Evolutionary conservation across 108 stramenopile species (phyloP).

Genomic region (Nitzschia sp.): DNA sequence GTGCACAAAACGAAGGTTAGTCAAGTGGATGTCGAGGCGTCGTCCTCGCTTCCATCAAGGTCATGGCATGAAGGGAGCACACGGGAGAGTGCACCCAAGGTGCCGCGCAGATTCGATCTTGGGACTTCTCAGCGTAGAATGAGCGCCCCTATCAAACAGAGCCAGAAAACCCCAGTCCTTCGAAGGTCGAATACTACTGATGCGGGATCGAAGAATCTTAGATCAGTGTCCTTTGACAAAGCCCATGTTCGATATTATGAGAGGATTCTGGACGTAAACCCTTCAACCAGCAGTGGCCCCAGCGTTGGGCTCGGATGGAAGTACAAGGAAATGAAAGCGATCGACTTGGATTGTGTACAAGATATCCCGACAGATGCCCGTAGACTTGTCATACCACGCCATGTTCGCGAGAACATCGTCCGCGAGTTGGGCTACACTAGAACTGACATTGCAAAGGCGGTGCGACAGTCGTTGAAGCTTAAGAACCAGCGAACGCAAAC

Average conservation of each 20-base stretch:
- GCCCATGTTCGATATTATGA: slow-evolving; percentile 55
- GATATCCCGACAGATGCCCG: not conserved
- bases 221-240: slow-evolving; percentile 35
- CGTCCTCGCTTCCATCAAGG: not conserved
- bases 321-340: slow-evolving; percentile 28
- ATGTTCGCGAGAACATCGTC: slow-evolving; percentile 54
- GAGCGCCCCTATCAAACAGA: not conserved
- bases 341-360: slow-evolving; percentile 10
- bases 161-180: slow-evolving; percentile 7
- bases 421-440: slow-evolving; percentile 48
- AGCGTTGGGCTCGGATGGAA: slow-evolving; percentile 68
- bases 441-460: slow-evolving; percentile 48
- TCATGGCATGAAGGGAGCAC: slow-evolving; percentile 13
- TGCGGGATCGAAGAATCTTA: no score
- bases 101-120: not conserved
- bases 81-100: slow-evolving; percentile 3
- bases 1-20: not conserved
- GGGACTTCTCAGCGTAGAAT: not conserved
- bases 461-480: slow-evolving; percentile 47
- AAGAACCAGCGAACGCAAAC: slow-evolving; percentile 65
- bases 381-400: slow-evolving; percentile 30
- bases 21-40: not conserved
- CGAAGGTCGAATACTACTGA: no score
- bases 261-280: slow-evolving; percentile 60
- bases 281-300: slow-evolving; percentile 61